These are phyloP conservation scores for Phycomyces blakesleeanus DNA, from an alignment of 192 early-diverging fungal species.

Conservation along the genomic window DNA sequence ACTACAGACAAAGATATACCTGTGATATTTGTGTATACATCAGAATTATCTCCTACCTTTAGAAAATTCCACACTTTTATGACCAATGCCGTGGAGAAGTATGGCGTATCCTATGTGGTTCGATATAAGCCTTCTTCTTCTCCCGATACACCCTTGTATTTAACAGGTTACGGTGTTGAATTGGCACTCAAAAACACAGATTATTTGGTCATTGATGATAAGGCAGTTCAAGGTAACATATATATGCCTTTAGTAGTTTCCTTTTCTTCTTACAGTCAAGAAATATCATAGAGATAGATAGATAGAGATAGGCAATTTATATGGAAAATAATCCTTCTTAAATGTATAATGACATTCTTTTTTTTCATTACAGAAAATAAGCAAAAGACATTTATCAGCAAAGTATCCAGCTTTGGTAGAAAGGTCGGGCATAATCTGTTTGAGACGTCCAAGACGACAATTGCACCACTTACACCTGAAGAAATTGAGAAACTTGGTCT, in stretches of 20 bases:
- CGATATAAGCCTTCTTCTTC: slow-evolving; percentile 61
- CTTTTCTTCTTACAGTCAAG: not conserved
- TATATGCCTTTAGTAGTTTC: no score
- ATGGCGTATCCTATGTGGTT: slow-evolving; percentile 59
- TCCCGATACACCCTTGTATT: slow-evolving; percentile 35
- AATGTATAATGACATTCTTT: not conserved
- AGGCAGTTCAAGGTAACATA: slow-evolving; percentile 51
- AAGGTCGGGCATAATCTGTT: slow-evolving; percentile 37
- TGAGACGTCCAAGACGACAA: slow-evolving; percentile 34
- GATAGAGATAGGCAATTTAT: not conserved
- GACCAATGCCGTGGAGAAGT: slow-evolving; percentile 40
- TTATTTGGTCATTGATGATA: slow-evolving; percentile 95
- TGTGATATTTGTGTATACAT: slow-evolving; percentile 71
- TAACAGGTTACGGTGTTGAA: slow-evolving; percentile 92
- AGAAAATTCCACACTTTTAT: slow-evolving; percentile 53
- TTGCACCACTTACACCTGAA: slow-evolving; percentile 46
- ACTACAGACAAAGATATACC: slow-evolving; percentile 14
- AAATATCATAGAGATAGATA: not conserved
- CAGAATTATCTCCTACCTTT: slow-evolving; percentile 60
- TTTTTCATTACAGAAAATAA: not conserved
- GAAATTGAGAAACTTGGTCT: slow-evolving; percentile 64
- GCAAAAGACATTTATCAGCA: slow-evolving; percentile 15
- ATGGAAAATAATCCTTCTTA: no score
- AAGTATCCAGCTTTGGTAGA: slow-evolving; percentile 15
- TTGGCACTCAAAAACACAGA: slow-evolving; percentile 94